Percentiles rank a stretch among this genome's conserved stretches.
Evolutionary conservation across 352 stramenopile genomes (phyloP).

Genomic region (Phytopythium litorale): DNA sequence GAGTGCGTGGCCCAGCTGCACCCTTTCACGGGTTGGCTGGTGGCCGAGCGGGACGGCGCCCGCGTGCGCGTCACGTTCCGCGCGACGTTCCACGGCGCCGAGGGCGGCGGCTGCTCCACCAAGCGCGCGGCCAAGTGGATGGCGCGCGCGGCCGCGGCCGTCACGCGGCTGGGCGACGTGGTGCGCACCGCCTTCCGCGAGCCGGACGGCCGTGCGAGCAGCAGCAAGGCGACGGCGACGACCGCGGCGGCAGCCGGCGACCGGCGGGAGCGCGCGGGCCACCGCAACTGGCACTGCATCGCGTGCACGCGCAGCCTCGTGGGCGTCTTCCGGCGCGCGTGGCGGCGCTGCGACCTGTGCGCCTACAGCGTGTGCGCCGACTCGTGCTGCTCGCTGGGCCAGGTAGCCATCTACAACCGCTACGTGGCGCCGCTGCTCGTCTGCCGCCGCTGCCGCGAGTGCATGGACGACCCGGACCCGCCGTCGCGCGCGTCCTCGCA

Average conservation of each 20-base stretch:
- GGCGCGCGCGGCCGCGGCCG: not conserved
- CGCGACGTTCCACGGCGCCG: slow-evolving; percentile 15
- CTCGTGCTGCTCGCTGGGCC: slow-evolving; percentile 31
- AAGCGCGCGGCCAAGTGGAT: slow-evolving; percentile 3
- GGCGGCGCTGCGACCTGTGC: slow-evolving; percentile 34
- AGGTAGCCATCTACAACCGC: slow-evolving; percentile 36
- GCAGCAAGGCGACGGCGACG: not conserved
- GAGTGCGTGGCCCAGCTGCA: slow-evolving; percentile 29
- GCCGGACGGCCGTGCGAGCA: too few species aligned
- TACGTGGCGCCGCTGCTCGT: slow-evolving; percentile 31
- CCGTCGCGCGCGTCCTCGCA: not conserved
- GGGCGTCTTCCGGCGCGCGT: slow-evolving; percentile 15
- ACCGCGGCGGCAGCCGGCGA: slow-evolving; percentile 9
- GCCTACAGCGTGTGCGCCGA: slow-evolving; percentile 31
- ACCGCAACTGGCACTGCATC: slow-evolving; percentile 38
- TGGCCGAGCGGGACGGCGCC: slow-evolving; percentile 8
- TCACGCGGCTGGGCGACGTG: slow-evolving; percentile 3
- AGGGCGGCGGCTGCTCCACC: slow-evolving; percentile 12
- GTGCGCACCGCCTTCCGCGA: not conserved
- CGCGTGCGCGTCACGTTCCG: slow-evolving; percentile 26
- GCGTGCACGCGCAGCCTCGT: slow-evolving; percentile 27
- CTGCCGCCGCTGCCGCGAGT: slow-evolving; percentile 30
- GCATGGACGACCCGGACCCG: slow-evolving; percentile 21
- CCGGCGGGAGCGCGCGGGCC: slow-evolving; percentile 1
- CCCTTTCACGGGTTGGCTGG: slow-evolving; percentile 26